Percentiles rank a stretch among this genome's conserved stretches.
These are phyloP conservation scores for Rhizopus sp. DNA, from an alignment of 371 early-diverging fungal species.

Conservation along the genomic window DNA sequence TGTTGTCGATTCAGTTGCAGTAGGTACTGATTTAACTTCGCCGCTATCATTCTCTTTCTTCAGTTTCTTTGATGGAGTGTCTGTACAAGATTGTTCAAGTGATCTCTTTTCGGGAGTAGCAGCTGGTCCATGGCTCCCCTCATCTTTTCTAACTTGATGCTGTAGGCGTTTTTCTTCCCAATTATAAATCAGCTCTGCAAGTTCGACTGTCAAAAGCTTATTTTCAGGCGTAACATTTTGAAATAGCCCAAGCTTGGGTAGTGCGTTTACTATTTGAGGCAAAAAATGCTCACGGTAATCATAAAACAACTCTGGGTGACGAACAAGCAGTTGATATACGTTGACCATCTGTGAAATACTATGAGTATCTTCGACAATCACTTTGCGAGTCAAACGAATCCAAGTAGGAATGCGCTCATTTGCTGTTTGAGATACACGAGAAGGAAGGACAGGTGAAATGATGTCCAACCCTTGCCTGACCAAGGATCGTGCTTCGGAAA, in stretches of 20 bases:
- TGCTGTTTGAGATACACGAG: conserved; percentile 64
- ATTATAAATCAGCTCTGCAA: conserved; percentile 84
- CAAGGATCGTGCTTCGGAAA: conserved; percentile 78
- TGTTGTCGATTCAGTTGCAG: not conserved
- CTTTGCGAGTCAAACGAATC: conserved; percentile 85
- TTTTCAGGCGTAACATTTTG: conserved; percentile 88
- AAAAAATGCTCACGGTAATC: conserved; percentile 87
- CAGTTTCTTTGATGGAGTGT: conserved; percentile 33
- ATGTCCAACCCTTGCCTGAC: conserved; percentile 95
- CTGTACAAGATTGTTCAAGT: conserved; percentile 4
- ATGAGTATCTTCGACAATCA: conserved; percentile 91
- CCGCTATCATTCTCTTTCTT: conserved; percentile 17
- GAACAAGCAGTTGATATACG: conserved; percentile 89
- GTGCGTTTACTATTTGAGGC: conserved; percentile 81
- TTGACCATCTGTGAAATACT: conserved; percentile 85
- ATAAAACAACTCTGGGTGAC: conserved; percentile 89
- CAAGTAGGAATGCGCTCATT: conserved; percentile 76
- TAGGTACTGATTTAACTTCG: conserved; percentile 27
- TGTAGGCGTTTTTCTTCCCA: conserved; percentile 78
- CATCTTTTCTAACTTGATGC: conserved; percentile 16
- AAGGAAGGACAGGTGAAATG: conserved; percentile 86
- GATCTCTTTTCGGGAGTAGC: conserved; percentile 13
- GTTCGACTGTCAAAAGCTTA: conserved; percentile 82
- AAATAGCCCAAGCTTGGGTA: conserved; percentile 85
- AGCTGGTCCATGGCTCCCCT: conserved; percentile 4